Conservation (phyloP, 495 filamentous ascomycete species). For the Aspergillus steynii region DNA sequence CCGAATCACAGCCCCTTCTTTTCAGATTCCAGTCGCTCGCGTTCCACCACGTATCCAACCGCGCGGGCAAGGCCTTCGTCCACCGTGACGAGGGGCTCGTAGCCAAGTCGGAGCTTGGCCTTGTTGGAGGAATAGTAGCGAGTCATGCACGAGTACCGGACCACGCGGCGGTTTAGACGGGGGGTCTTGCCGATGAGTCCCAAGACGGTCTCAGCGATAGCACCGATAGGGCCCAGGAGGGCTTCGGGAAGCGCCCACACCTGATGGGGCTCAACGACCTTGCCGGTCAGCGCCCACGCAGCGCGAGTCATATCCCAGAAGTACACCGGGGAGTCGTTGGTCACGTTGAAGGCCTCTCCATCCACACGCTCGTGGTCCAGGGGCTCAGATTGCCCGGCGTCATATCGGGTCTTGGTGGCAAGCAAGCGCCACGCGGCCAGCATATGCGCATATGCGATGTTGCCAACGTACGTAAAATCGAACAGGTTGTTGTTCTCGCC, state of each 20-base stretch:
- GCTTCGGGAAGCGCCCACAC: slow-evolving; percentile 69
- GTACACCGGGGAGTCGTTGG: slow-evolving; percentile 86
- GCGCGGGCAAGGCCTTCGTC: slow-evolving; percentile 72
- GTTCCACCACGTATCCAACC: slow-evolving; percentile 65
- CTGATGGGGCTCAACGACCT: slow-evolving; percentile 60
- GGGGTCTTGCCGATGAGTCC: slow-evolving; percentile 70
- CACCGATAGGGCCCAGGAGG: slow-evolving; percentile 65
- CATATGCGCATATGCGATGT: slow-evolving; percentile 50
- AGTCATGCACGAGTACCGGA: slow-evolving; percentile 77
- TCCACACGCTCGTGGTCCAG: slow-evolving; percentile 80
- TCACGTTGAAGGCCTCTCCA: slow-evolving; percentile 94
- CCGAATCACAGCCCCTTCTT: slow-evolving; percentile 46
- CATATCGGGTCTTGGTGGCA: slow-evolving; percentile 49
- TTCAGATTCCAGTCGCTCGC: slow-evolving; percentile 32
- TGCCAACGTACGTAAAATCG: slow-evolving; percentile 58
- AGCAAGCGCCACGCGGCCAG: slow-evolving; percentile 70
- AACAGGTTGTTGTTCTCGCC: slow-evolving; percentile 82
- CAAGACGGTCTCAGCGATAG: slow-evolving; percentile 66
- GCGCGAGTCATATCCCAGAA: slow-evolving; percentile 92
- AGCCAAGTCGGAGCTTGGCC: slow-evolving; percentile 76
- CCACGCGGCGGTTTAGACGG: slow-evolving; percentile 70
- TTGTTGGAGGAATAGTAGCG: slow-evolving; percentile 85
- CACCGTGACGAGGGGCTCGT: slow-evolving; percentile 69
- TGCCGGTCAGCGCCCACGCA: slow-evolving; percentile 73
- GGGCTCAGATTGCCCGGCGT: slow-evolving; percentile 54